These are phyloP conservation scores for Pezicula neosporulosa DNA, from an alignment of 2,329 filamentous ascomycete genomes.

Conservation along the genomic window DNA sequence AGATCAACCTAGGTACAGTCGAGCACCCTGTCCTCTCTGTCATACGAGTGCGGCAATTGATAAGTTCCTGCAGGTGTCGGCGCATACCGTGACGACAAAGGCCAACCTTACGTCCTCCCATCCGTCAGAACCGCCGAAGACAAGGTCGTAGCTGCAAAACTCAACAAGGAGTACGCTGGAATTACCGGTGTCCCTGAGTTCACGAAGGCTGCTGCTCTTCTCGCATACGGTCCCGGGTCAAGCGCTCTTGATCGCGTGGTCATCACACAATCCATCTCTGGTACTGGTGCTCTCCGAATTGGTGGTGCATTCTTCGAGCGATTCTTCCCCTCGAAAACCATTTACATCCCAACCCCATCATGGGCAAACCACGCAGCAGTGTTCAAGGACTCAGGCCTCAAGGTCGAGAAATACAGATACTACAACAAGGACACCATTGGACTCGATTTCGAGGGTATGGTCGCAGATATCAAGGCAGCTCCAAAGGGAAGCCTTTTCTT, in stretches of 20 bases:
- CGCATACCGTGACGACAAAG: slow-evolving; percentile 96
- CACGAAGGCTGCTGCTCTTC: slow-evolving; percentile 83
- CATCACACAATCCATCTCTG: slow-evolving; percentile 97
- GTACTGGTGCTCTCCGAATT: slow-evolving; percentile 92
- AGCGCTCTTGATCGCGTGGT: slow-evolving; percentile 74
- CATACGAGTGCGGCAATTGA: slow-evolving; percentile 1
- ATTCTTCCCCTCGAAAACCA: slow-evolving; percentile 90
- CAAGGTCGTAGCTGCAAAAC: slow-evolving; percentile 70
- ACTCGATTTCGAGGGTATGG: slow-evolving; percentile 92
- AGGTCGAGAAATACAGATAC: slow-evolving; percentile 95
- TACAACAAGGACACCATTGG: slow-evolving; percentile 99
- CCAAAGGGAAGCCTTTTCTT: slow-evolving; percentile 86
- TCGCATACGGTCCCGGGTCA: slow-evolving; percentile 85
- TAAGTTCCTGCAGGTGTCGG: slow-evolving; percentile 66
- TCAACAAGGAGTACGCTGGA: slow-evolving; percentile 97
- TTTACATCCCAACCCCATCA: slow-evolving; percentile 93
- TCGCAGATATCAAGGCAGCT: slow-evolving; percentile 85
- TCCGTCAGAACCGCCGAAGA: slow-evolving; percentile 88
- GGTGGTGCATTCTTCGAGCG: slow-evolving; percentile 89
- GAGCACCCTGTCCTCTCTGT: background rate
- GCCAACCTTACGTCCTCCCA: slow-evolving; percentile 96
- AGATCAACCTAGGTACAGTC: slow-evolving; percentile 88
- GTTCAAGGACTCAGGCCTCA: slow-evolving; percentile 87
- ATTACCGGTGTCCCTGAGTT: slow-evolving; percentile 96
- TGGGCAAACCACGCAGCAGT: slow-evolving; percentile 99